These are phyloP conservation scores for Rosa persica DNA, from an alignment of 306 rosid species.

Conservation along the genomic window DNA sequence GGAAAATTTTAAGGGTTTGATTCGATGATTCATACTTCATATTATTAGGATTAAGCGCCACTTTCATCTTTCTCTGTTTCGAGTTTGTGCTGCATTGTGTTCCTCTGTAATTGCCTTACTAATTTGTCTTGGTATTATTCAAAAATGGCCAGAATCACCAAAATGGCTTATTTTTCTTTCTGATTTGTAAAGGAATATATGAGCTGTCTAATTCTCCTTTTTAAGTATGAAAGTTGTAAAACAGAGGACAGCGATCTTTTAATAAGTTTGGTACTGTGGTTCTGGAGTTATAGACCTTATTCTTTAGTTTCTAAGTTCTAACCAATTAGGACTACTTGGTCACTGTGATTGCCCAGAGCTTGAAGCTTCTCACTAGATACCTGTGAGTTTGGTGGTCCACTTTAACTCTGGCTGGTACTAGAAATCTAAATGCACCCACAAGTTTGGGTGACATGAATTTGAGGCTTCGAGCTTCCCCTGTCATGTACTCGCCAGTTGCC, in stretches of 20 bases:
- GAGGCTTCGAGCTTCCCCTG: neutral
- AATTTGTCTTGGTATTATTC: neutral
- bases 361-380: constrained; percentile 10
- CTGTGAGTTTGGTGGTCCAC: constrained; percentile 18
- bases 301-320: neutral
- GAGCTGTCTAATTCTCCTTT: neutral
- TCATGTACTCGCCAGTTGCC: neutral
- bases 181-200: neutral
- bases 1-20: constrained; percentile 31
- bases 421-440: neutral
- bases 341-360: neutral
- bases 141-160: neutral
- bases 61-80: neutral
- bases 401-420: neutral
- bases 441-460: neutral
- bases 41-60: neutral
- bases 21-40: neutral
- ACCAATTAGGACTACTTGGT: neutral
- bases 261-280: neutral
- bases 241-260: neutral
- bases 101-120: neutral
- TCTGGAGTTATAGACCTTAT: neutral
- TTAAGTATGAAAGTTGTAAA: neutral
- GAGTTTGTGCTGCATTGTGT: neutral
- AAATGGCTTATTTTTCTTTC: neutral